Evolutionary conservation across 768 basidiomycete genomes (phyloP).

Genomic region (Lentinula guzmanii): DNA sequence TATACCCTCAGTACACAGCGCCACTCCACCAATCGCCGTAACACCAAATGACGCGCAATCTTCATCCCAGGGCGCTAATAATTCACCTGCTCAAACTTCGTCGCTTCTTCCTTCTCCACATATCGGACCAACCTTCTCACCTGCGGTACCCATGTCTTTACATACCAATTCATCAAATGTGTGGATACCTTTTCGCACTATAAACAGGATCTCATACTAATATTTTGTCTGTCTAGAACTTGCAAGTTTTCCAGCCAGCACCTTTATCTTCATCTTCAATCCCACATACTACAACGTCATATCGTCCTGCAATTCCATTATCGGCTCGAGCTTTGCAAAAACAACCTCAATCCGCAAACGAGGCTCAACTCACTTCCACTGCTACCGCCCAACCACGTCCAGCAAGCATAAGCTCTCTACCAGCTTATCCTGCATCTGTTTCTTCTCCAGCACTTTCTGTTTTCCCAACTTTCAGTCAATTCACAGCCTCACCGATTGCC

Average conservation of each 20-base stretch:
- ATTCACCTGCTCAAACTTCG: background rate
- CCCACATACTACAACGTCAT: background rate
- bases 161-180: background rate
- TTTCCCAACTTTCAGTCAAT: slow-evolving; percentile 13
- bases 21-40: background rate
- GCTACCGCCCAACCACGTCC: background rate
- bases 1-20: background rate
- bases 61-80: background rate
- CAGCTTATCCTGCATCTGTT: slow-evolving; percentile 2
- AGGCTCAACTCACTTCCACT: background rate
- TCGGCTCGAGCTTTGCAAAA: background rate
- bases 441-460: slow-evolving; percentile 6
- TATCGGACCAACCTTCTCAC: background rate
- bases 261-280: background rate
- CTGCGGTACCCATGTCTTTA: background rate
- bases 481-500: slow-evolving; percentile 8
- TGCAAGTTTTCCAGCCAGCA: background rate
- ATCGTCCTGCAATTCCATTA: background rate
- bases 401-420: background rate
- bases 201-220: background rate
- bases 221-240: background rate
- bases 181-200: background rate
- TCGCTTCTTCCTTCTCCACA: background rate
- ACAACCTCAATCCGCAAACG: background rate
- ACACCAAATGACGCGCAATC: background rate